Evolutionary conservation across 2,329 filamentous ascomycete species (phyloP), one percentile per base, ranked within the genome.

Genomic region (Alternaria hordeiaustralica): DNA sequence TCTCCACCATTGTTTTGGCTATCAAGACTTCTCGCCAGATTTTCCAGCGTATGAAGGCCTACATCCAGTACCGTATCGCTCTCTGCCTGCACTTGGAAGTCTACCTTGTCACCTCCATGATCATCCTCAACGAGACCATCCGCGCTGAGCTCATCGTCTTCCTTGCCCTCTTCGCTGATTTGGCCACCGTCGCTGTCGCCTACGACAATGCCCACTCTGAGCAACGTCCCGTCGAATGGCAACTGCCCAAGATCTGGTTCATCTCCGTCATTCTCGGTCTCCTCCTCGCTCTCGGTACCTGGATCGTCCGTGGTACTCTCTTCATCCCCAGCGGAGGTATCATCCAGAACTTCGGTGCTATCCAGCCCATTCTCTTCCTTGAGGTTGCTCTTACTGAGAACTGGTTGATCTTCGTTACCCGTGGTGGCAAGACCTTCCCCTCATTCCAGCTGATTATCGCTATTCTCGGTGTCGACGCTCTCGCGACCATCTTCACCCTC

Each of bases 191-290:
- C 69, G 91, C 91, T 64, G 88, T 93, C 61, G 91, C 91, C 53
- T 93, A 93, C 83, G 91, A 93, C 78, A 92, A 93, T 78, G 91
- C 91, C 50, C 89, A 92, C 83, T 92, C 89, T 73, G 91, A 93
- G 77, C 85, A 85, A 64, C 88, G 90, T 43, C 91, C 91, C 13
- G 91, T 93, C 73, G 90, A 93, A 80, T 93, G 91, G 91, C 91
- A 93, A 82, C 80, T 93, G 68, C 90, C 90, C 68, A 93, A 93
- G 86, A 93, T 93, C 78, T 93, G 90, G 91, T 86, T 93, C 70
- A 92, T 93, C 75, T 90, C 87, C 66, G 84, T 91, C 69, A 82
- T 91, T 63, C 87, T 93, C 55, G 91, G 91, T 79, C 69, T 87
- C 33, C 82, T 92, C 47, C 89, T 93, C 45, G 90, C 91, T 59